These are phyloP conservation scores for Chaetomiaceae sp. DNA, from an alignment of 2,329 filamentous ascomycete genomes.

Conservation along the genomic window DNA sequence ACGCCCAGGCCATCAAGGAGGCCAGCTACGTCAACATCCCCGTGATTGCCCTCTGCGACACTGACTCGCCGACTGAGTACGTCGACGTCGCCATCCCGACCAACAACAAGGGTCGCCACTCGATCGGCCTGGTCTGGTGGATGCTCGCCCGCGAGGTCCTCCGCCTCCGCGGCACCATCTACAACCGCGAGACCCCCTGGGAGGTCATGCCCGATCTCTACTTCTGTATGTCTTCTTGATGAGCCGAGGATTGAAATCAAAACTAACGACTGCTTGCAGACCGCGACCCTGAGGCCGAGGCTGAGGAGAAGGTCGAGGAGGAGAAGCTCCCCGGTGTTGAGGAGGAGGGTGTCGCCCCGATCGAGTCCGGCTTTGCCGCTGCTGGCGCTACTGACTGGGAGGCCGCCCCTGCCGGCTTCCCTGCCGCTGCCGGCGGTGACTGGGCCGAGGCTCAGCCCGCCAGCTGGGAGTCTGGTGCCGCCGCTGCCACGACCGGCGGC, in stretches of 20 bases:
- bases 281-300: constrained; percentile 98
- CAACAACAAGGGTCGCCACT: constrained; percentile 99
- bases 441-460: constrained; percentile 51
- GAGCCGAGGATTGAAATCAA: constrained; percentile 1
- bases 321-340: constrained; percentile 86
- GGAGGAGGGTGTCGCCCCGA: constrained; percentile 73
- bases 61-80: constrained; percentile 98
- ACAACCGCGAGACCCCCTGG: constrained; percentile 94
- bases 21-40: constrained; percentile 99
- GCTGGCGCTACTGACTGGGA: constrained; percentile 71
- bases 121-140: constrained; percentile 99
- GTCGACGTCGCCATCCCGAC: constrained; percentile 99
- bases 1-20: constrained; percentile 99
- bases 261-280: constrained; percentile 45
- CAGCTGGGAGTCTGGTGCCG: constrained; percentile 52
- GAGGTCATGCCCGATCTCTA: constrained; percentile 99
- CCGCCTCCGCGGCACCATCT: constrained; percentile 94
- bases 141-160: constrained; percentile 99
- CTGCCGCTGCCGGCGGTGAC: constrained; percentile 54
- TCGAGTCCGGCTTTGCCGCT: constrained; percentile 70
- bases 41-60: constrained; percentile 98
- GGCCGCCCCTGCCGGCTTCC: constrained; percentile 66
- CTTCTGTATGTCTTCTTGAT: constrained; percentile 69
- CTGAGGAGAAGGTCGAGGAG: constrained; percentile 93
- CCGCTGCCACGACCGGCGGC: constrained; percentile 43